Base-by-base conservation (phyloP, 2,329 filamentous ascomycete species). In the Kalmusia sp. region DNA sequence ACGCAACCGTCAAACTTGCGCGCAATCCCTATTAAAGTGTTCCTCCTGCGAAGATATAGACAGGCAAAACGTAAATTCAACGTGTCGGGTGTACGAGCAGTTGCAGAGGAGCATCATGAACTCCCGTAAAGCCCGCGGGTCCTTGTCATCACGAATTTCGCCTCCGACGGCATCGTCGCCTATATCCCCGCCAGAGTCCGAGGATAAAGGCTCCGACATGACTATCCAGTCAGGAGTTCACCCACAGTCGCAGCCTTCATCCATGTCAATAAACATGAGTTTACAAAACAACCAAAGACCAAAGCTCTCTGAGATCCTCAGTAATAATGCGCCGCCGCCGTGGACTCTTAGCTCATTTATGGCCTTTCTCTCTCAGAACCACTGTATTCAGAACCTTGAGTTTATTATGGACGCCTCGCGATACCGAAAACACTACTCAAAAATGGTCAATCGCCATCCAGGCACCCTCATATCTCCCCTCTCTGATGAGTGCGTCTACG, bases 301-400 rank as follows among this genome's bases (percentile, higher is more conserved):
- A 35, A 89, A 91, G 24, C 80, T 99, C 44, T 84, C 88, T 54
- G 93, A 98, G 66, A 96, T 99, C 24, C 84, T 99, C 38, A 85
- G 90, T 60, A 95, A 97, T 76, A 86, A 85, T 37, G 91, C 95
- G 28, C 87, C 91, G 7, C 87, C 92, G 34, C 95, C 95, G 62
- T 98, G 92, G 84, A 96, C 93, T 0, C 81, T 97, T 6, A 88
- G 87, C 55, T 93, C 93, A 27, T 98, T 98, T 76, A 98, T 95
- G 86, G 93, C 93, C 51, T 98, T 96, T 68, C 83, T 98, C 3
- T 97, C 93, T 1, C 93, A 96, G 70, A 98, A 98, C 68, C 93
- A 98, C 76, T 99, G 95, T 71, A 80, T 98, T 60, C 95, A 99
- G 76, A 97, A 93, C 1, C 81, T 99, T 31, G 95, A 98, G 71